Percentiles rank a stretch among this genome's conserved stretches.
phyloP scores from a whole-genome alignment of 805 yeast genomes.

The Candida alai region DNA sequence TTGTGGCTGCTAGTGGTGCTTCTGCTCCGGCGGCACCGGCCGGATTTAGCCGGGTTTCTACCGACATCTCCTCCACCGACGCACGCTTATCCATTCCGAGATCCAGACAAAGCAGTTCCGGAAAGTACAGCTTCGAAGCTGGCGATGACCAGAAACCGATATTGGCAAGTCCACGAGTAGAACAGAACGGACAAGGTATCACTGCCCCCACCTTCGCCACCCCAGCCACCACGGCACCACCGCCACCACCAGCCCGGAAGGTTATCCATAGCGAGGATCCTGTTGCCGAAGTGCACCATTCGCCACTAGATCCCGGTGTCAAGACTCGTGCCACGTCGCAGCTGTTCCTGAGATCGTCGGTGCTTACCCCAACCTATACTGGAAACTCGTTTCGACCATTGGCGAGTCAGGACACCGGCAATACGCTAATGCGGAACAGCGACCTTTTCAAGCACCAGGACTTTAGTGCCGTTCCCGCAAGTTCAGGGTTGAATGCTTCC shows the following conservation, averaged over 20 bases:
- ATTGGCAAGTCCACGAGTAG: slow-evolving; percentile 23
- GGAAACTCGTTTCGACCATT: slow-evolving; percentile 19
- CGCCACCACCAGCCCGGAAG: slow-evolving; percentile 58
- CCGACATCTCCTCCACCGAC: slow-evolving; percentile 5
- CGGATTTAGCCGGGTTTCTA: not conserved
- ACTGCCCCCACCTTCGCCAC: not conserved
- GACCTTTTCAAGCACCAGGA: slow-evolving; percentile 22
- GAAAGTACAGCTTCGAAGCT: slow-evolving; percentile 36
- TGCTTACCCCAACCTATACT: slow-evolving; percentile 13
- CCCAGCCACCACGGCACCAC: slow-evolving; percentile 28
- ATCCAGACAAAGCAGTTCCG: slow-evolving; percentile 17
- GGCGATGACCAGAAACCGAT: slow-evolving; percentile 36
- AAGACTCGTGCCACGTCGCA: slow-evolving; percentile 41
- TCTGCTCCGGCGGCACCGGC: no score
- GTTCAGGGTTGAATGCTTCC: slow-evolving; percentile 73
- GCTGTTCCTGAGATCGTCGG: slow-evolving; percentile 34
- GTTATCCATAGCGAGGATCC: slow-evolving; percentile 29
- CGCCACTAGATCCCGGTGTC: not conserved
- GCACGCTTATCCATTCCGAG: slow-evolving; percentile 10
- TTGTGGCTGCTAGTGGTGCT: not conserved
- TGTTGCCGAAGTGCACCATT: slow-evolving; percentile 1
- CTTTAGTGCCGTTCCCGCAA: slow-evolving; percentile 21
- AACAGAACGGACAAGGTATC: slow-evolving; percentile 9
- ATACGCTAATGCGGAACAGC: slow-evolving; percentile 19
- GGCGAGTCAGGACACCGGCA: slow-evolving; percentile 36